phyloP scores from a whole-genome alignment of 2,329 filamentous ascomycete species.

The Fusarium redolens region DNA sequence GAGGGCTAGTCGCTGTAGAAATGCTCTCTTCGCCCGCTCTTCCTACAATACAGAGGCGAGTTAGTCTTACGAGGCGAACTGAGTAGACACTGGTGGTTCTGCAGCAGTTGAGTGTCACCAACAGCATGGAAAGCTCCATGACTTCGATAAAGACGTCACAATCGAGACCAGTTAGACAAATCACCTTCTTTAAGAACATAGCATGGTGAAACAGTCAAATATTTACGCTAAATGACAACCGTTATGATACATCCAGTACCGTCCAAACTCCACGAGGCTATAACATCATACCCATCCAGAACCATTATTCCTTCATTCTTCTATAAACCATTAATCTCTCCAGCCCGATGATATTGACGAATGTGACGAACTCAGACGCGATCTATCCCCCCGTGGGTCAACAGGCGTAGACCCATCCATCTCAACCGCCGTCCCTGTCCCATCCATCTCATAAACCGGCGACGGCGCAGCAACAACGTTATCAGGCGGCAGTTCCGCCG shows the following conservation, averaged over 20 bases:
- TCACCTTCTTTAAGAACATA: neutral
- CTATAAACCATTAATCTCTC: neutral
- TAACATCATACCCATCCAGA: conserved; percentile 14
- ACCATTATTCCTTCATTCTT: conserved; percentile 11
- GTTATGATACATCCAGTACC: conserved; percentile 1
- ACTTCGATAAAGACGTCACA: neutral
- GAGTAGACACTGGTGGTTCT: neutral
- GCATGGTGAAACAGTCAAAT: neutral
- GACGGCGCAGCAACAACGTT: conserved; percentile 1
- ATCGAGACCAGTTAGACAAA: neutral
- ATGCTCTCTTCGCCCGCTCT: too few relatives aligned
- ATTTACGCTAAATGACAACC: conserved; percentile 21
- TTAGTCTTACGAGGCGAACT: too few relatives aligned
- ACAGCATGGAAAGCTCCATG: neutral
- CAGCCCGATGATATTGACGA: neutral
- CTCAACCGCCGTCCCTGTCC: conserved; percentile 25
- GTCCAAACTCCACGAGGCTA: conserved; percentile 26
- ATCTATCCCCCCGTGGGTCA: neutral
- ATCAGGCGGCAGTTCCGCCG: conserved; percentile 26
- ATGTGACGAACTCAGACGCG: neutral
- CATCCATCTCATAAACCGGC: conserved; percentile 43
- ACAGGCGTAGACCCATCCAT: conserved; percentile 22
- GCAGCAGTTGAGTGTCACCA: neutral
- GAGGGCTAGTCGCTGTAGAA: too few relatives aligned
- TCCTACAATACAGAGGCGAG: neutral